Base-by-base conservation (phyloP, 2,329 filamentous ascomycete genomes). In the Mariannaea elegans region DNA sequence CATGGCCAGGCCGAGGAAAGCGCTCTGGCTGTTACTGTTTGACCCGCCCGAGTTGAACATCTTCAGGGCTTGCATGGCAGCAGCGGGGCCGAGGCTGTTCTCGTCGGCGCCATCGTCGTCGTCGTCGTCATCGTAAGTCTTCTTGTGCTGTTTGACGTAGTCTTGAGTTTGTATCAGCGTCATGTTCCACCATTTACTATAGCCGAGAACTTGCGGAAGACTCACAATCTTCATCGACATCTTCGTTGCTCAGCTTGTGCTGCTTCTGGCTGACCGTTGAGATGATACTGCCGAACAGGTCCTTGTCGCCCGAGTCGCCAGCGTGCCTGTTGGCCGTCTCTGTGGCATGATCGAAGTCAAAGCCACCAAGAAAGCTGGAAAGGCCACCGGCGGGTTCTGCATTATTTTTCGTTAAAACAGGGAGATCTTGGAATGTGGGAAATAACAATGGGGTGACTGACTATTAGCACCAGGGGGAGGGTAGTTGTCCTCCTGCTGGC, bases 1-100 rank as follows among this genome's bases (percentile, higher is more conserved):
- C 92, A 97, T 94, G 41, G 94, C 94, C 74, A 97, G 81, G 4
- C 90, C 91, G 63, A 97, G 85, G 72, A 97, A 92, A 62, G 90
- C 86, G 74, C 90, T 92, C 82, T 97, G 89, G 67, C 87, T 86
- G 50, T 71, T 83, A 80, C 63, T 78, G 76, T 62, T 49, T 12
- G 80, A 77, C 57, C 78, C 75, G 19, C 87, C 84, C 46, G 84
- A 81, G 34, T 84, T 87, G 77, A 97, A 97, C 81, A 90, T 86
- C 81, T 94, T 93, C 65, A 94, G 76, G 1, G 91, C 91, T 76
- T 94, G 89, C 85, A 94, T 88, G 16, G 91, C 93, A 61, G 92
- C 91, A 51, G 94, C 89, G 69, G 82, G 79, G 71, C 94, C 91
- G 76, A 86, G 87, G 71, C 77, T 82, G 63, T 75, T 76, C 48